Evolutionary conservation across 2,329 filamentous ascomycete genomes (phyloP), one percentile per base, ranked within the genome.

Genomic region (Aspergillus sp.): DNA sequence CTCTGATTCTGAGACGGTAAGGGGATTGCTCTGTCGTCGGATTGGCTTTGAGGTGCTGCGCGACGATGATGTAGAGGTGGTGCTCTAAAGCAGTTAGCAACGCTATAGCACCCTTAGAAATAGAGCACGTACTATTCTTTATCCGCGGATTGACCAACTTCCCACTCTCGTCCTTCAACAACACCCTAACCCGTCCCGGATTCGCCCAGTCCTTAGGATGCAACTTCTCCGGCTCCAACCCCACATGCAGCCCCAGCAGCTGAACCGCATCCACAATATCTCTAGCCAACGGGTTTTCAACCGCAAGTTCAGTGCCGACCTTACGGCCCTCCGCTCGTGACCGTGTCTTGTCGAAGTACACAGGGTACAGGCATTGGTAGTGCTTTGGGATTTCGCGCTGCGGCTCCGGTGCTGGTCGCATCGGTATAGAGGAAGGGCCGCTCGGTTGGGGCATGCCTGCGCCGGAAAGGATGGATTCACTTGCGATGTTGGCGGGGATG

Each of bases 181-280:
- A 72, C 43, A 97, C 81, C 57, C 87, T 82, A 52, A 97, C 87
- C 49, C 93, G 79, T 3, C 93, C 93, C 8, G 93, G 93, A 72
- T 98, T 98, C 47, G 85, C 84, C 93, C 93, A 98, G 73, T 98
- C 93, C 71, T 93, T 91, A 5, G 93, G 93, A 69, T 98, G 93
- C 50, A 82, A 79, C 74, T 95, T 95, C 63, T 86, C 85, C 1
- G 90, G 88, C 72, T 98, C 93, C 65, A 96, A 85, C 5, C 93
- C 82, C n/a, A 67, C 64, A 30, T 62, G 59, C 48, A 73, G 45
- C 5, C 83, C 79, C 50, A 95, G 77, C 41, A 76, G 71, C 38
- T 83, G 82, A 67, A 86, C 86, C n/a, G 90, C 91, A 63, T 87
- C 84, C 40, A 89, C 85, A 63, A 98, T 90, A 61, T 93, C 88